Base-by-base conservation (phyloP, 1,284 basidiomycete species). In the Ceratorhiza oryzae-sativae region DNA sequence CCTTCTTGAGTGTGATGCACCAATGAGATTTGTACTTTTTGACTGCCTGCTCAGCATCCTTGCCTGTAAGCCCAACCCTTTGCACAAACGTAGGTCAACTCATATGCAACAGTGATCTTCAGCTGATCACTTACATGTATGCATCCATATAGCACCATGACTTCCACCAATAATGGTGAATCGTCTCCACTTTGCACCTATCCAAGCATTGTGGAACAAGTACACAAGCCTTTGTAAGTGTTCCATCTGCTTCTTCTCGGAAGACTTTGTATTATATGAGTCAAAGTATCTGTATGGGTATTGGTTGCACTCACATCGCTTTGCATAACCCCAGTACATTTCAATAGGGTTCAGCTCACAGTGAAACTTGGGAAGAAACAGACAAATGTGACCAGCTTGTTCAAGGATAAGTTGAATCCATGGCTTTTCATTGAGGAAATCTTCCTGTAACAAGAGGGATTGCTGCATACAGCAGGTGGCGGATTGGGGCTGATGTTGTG, bases 361-460 rank as follows among this genome's bases (percentile, higher is more conserved):
- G 41, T 78, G 76, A 56, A 78, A 78, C 61, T 77, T 77, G 0
- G 75, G 76, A 12, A 79, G 60, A 32, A 81, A 80, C 30, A 79
- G 75, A 74, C 79, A 79, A 4, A 73, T 36, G 73, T 79, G 78
- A 0, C 77, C 77, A 23, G 70, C 73, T 10, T 48, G 42, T 18
- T 72, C 71, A 46, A 78, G 77, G 3, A 76, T 20, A 15, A 65
- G 48, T 45, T 80, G 76, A 25, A 80, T 63, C 71, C 80, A 75
- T 0, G 81, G 81, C 1, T 61, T 45, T 62, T 82, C 80, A 36
- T 81, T 75, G 1, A 32, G 34, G 61, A 83, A 83, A 63, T 83
- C 80, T 34, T 79, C 77, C 63, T 82, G 80, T 30, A 39, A 76
- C 78, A 34, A 81, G 75, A 41, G 80, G 73, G 1, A 75, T 72